These are phyloP conservation scores for Cinnamomum micranthum DNA, from an alignment of 164 flowering plant genomes.

Conservation along the genomic window DNA sequence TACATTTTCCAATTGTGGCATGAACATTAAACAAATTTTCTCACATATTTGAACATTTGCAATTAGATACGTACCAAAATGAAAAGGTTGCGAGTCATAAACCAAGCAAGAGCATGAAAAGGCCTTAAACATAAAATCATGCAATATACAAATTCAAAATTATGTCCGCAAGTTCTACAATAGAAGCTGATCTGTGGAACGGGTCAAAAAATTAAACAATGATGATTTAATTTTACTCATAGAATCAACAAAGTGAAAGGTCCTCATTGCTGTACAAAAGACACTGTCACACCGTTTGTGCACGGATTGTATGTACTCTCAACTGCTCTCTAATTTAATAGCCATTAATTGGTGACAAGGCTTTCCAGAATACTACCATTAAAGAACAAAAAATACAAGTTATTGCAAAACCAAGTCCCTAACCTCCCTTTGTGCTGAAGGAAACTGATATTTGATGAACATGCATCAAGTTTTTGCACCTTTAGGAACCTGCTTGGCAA, in stretches of 20 bases:
- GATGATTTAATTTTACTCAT: not conserved
- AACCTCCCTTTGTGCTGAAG: not conserved
- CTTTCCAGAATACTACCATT: not conserved
- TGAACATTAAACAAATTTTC: too few species aligned
- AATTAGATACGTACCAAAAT: too few species aligned
- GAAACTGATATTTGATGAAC: constrained; percentile 3
- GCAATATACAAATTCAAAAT: not conserved
- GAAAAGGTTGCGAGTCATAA: not conserved
- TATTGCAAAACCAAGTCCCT: not conserved
- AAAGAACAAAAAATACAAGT: not conserved
- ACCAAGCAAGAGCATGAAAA: not conserved
- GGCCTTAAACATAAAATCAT: not conserved
- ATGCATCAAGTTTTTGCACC: not conserved
- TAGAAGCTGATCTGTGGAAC: not conserved
- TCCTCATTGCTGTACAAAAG: constrained; percentile 9
- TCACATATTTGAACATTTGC: too few species aligned
- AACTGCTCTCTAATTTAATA: not conserved
- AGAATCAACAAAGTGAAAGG: not conserved
- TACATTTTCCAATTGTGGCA: not conserved
- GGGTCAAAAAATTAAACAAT: not conserved
- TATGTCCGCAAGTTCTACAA: not conserved
- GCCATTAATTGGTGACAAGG: not conserved
- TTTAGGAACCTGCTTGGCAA: not conserved
- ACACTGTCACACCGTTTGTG: not conserved
- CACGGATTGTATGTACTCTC: constrained; percentile 8